These are phyloP conservation scores for Mucor racemosus DNA, from an alignment of 371 early-diverging fungal species.

Conservation along the genomic window DNA sequence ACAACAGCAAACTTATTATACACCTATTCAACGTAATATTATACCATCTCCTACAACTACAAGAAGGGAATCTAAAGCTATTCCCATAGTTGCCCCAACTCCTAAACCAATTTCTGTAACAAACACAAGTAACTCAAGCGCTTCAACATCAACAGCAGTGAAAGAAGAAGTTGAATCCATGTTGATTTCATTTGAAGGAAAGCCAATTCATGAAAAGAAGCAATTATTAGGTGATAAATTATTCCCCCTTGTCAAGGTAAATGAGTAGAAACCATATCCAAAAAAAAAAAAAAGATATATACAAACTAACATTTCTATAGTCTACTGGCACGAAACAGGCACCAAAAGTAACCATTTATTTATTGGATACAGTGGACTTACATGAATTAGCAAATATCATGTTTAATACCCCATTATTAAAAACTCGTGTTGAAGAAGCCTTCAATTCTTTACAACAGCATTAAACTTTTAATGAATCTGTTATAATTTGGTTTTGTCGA, in stretches of 20 bases:
- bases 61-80: slow-evolving; percentile 43
- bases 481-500: background rate
- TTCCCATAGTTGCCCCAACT: slow-evolving; percentile 38
- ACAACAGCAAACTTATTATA: background rate
- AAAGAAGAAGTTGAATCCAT: slow-evolving; percentile 18
- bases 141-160: background rate
- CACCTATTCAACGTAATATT: background rate
- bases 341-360: slow-evolving; percentile 49
- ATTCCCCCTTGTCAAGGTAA: slow-evolving; percentile 52
- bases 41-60: slow-evolving; percentile 5
- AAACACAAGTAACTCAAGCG: slow-evolving; percentile 13
- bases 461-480: slow-evolving; percentile 11
- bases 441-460: slow-evolving; percentile 19
- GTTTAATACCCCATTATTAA: slow-evolving; percentile 41
- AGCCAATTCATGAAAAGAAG: slow-evolving; percentile 41
- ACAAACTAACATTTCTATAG: slow-evolving; percentile 20
- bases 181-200: slow-evolving; percentile 32
- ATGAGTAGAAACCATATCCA: background rate
- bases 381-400: slow-evolving; percentile 45
- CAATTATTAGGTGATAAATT: slow-evolving; percentile 46
- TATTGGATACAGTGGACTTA: slow-evolving; percentile 49
- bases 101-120: slow-evolving; percentile 8
- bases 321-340: slow-evolving; percentile 45
- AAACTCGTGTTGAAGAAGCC: slow-evolving; percentile 34
- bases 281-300: too few species aligned